Evolutionary conservation across 2,329 filamentous ascomycete genomes (phyloP).

Genomic region (Aspergillus felis): DNA sequence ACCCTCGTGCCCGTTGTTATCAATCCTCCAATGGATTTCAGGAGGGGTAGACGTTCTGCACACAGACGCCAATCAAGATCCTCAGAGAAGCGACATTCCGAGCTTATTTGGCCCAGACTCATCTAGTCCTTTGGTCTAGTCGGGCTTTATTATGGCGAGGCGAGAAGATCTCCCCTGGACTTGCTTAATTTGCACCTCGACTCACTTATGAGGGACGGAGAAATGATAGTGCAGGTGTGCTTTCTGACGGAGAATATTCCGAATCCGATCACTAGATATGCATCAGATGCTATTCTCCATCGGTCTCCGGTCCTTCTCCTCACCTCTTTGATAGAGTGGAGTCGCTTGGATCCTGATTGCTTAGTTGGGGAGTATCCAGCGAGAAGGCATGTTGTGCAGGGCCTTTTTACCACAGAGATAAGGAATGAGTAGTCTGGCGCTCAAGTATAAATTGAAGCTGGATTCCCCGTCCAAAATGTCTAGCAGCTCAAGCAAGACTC

Average conservation of each 20-base stretch:
- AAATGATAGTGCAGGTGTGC: neutral
- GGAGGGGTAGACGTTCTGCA: neutral
- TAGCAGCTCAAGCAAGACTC: neutral
- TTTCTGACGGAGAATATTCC: neutral
- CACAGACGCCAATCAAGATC: neutral
- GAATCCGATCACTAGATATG: neutral
- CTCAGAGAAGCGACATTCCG: neutral
- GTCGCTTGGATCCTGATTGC: neutral
- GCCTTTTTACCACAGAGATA: neutral
- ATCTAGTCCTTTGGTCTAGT: neutral
- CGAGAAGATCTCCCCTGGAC: neutral
- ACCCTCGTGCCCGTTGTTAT: neutral
- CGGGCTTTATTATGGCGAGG: neutral
- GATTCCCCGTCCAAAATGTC: neutral
- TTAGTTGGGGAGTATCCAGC: neutral
- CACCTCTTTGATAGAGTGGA: neutral
- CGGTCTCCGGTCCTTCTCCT: neutral
- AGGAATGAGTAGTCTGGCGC: neutral
- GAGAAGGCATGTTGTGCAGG: neutral
- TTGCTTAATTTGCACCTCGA: neutral
- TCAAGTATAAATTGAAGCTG: neutral
- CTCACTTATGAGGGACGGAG: neutral
- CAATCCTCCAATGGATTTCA: neutral
- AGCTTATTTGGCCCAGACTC: neutral
- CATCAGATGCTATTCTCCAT: neutral